A percentile compares a stretch with the other conserved stretches of the same genome.
phyloP scores from a whole-genome alignment of 129 eudicot species.

The Escallonia rubra region DNA sequence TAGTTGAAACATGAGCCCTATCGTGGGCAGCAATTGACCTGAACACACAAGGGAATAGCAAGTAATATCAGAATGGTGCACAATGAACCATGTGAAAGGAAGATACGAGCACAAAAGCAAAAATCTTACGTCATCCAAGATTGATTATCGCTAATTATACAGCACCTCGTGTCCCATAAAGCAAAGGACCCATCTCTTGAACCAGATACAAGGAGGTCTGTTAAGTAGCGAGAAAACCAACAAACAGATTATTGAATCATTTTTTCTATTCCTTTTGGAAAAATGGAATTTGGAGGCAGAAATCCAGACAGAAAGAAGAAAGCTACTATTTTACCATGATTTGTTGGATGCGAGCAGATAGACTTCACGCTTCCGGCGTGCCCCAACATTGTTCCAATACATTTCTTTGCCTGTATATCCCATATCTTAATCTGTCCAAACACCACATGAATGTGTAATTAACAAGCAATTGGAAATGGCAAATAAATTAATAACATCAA shows the following conservation, averaged over 20 bases:
- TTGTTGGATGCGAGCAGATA: conserved; percentile 68
- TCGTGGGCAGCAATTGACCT: conserved; percentile 40
- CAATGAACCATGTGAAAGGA: neutral
- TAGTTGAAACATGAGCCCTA: conserved; percentile 49
- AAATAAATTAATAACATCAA: neutral
- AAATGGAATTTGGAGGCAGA: neutral
- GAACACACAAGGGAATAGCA: neutral
- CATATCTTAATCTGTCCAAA: conserved; percentile 64
- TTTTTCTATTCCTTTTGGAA: neutral
- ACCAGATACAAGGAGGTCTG: conserved; percentile 78
- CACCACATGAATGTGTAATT: conserved; percentile 10
- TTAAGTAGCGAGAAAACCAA: conserved; percentile 6
- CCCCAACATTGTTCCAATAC: conserved; percentile 44
- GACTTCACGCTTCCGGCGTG: conserved; percentile 91
- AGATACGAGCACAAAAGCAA: too few relatives aligned
- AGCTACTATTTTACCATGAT: conserved; percentile 41
- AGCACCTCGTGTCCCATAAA: conserved; percentile 81
- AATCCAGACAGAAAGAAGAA: neutral
- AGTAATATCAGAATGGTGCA: neutral
- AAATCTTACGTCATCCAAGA: conserved; percentile 43
- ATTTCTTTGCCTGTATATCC: conserved; percentile 66
- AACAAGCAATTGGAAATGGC: neutral
- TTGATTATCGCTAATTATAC: conserved; percentile 23
- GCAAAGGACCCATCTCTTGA: conserved; percentile 98
- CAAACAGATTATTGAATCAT: neutral